phyloP scores from a whole-genome alignment of 1,284 basidiomycete species.

The Puccinia brachypodii region DNA sequence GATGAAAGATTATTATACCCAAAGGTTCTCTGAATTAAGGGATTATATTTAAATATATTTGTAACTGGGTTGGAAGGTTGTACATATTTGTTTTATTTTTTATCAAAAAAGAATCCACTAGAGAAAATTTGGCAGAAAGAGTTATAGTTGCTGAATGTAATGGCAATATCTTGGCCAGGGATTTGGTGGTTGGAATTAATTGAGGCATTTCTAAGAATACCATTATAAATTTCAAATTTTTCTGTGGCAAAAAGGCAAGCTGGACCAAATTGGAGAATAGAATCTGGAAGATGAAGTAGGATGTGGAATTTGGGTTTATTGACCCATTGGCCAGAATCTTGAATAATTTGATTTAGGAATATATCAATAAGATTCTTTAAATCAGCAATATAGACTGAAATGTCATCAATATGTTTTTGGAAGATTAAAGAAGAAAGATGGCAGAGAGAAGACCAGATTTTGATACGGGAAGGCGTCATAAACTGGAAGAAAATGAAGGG shows the following conservation, averaged over 20 bases:
- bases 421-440: conserved; percentile 58
- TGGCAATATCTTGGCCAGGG: conserved; percentile 8
- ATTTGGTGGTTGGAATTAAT: conserved; percentile 12
- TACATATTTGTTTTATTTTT: background rate
- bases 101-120: conserved; percentile 54
- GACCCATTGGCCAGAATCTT: conserved; percentile 57
- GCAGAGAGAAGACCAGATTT: conserved; percentile 56
- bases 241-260: background rate
- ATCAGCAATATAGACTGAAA: conserved; percentile 41
- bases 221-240: conserved; percentile 20
- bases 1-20: background rate
- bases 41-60: background rate
- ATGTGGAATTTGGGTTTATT: conserved; percentile 59
- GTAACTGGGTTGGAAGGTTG: conserved; percentile 6
- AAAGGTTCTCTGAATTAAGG: background rate
- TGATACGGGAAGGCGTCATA: conserved; percentile 50
- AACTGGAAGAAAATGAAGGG: conserved; percentile 58
- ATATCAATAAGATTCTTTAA: conserved; percentile 53
- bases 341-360: conserved; percentile 55
- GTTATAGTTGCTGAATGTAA: background rate
- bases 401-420: conserved; percentile 57
- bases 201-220: background rate
- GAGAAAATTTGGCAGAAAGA: conserved; percentile 52
- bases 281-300: conserved; percentile 51
- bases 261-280: conserved; percentile 46